Evolutionary conservation across 2,329 filamentous ascomycete species (phyloP).

Genomic region (Aspergillus novofumigatus): DNA sequence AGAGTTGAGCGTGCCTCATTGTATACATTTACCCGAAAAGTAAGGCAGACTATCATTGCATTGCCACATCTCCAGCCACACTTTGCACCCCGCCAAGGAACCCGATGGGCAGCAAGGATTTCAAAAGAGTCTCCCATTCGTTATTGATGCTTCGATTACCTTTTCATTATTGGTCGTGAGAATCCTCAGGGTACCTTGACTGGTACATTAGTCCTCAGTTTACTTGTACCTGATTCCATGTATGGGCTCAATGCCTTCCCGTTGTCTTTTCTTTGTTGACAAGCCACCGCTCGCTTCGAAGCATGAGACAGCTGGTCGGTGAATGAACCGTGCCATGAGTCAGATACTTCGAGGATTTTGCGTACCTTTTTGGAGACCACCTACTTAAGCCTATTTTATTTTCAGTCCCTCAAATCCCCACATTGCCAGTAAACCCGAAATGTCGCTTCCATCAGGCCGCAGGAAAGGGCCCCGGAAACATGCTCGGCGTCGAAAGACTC

Average conservation of each 20-base stretch:
- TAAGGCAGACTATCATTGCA: background rate
- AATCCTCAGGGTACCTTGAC: background rate
- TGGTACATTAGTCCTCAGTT: background rate
- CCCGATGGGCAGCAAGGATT: background rate
- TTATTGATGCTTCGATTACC: background rate
- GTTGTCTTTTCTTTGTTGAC: background rate
- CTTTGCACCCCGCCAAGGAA: background rate
- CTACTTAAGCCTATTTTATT: background rate
- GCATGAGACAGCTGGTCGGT: background rate
- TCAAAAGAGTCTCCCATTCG: background rate
- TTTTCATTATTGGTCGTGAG: background rate
- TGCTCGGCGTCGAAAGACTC: conserved; percentile 6
- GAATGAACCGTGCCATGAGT: background rate
- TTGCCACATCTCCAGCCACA: background rate
- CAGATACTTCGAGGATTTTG: background rate
- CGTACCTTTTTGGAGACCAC: background rate
- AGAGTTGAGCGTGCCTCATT: background rate
- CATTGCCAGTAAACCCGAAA: background rate
- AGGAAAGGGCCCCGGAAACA: conserved; percentile 9
- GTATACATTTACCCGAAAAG: background rate
- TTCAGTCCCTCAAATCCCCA: background rate
- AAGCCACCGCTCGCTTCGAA: background rate
- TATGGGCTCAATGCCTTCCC: background rate
- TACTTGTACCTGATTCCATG: background rate
- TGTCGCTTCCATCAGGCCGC: background rate